Percentiles rank a stretch among this genome's conserved stretches.
phyloP scores from a whole-genome alignment of 2,329 filamentous ascomycete genomes.

The Alternaria consortialis region DNA sequence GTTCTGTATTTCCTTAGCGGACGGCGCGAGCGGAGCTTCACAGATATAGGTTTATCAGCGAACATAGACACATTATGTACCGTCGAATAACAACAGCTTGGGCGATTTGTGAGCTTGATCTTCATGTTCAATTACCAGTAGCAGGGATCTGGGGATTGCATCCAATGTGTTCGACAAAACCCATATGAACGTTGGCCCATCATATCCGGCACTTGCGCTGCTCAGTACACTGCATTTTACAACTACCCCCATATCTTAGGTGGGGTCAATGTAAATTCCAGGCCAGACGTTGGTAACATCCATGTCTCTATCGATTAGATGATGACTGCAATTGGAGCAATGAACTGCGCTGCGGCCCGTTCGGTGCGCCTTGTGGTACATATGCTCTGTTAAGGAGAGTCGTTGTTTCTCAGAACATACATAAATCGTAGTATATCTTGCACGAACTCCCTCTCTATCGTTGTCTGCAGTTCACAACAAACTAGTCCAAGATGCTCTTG shows the following conservation, averaged over 20 bases:
- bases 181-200: slow-evolving; percentile 15
- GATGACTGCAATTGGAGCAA: neutral
- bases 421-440: neutral
- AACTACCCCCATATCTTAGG: neutral
- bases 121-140: neutral
- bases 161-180: slow-evolving; percentile 6
- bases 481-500: slow-evolving; percentile 24
- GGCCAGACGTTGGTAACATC: neutral
- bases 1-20: neutral
- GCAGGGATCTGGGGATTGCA: slow-evolving; percentile 8
- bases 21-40: neutral
- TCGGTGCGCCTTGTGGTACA: neutral
- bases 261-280: neutral
- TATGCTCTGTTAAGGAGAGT: neutral
- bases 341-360: neutral
- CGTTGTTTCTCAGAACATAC: neutral
- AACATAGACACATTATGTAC: neutral
- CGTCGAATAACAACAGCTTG: neutral
- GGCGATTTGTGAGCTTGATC: neutral
- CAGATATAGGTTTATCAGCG: neutral
- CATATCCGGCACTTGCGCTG: slow-evolving; percentile 16
- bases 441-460: neutral
- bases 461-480: neutral
- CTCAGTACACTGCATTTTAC: neutral
- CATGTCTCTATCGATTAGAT: neutral